Percentiles rank a stretch among this genome's conserved stretches.
Evolutionary conservation across 2,329 filamentous ascomycete species (phyloP).

Genomic region (Hirsutella rhossiliensis): DNA sequence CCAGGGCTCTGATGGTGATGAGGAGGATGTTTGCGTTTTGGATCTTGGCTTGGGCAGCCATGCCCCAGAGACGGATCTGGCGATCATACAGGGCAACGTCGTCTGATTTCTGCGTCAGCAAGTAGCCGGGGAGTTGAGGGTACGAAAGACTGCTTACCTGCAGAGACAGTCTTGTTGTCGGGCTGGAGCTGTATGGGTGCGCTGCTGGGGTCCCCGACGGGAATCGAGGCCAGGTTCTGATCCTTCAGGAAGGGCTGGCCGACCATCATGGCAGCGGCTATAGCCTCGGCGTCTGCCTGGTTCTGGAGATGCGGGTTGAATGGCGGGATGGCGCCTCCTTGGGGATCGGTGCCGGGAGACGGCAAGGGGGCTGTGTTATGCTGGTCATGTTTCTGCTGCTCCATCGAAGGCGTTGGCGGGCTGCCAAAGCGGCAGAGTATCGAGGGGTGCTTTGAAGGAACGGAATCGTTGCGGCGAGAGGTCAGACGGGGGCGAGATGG

Average conservation of each 20-base stretch:
- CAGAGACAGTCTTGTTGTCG: constrained; percentile 16
- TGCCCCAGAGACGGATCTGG: constrained; percentile 94
- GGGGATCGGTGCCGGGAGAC: background rate
- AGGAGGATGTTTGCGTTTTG: constrained; percentile 82
- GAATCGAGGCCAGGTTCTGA: constrained; percentile 12
- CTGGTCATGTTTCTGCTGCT: background rate
- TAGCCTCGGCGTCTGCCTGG: constrained; percentile 2
- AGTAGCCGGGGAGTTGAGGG: background rate
- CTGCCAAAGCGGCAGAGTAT: too few species aligned
- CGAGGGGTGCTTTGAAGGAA: too few species aligned
- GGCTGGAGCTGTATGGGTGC: constrained; percentile 5
- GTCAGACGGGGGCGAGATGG: background rate
- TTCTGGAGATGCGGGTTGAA: background rate
- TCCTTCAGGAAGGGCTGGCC: constrained; percentile 8
- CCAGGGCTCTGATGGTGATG: constrained; percentile 76
- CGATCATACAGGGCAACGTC: constrained; percentile 96
- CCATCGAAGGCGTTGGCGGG: background rate
- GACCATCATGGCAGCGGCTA: constrained; percentile 11
- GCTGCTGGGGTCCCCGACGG: constrained; percentile 13
- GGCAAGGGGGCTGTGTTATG: background rate
- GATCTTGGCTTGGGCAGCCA: constrained; percentile 87
- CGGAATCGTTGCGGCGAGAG: background rate
- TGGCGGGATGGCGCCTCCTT: background rate
- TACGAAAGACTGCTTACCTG: constrained; percentile 14
- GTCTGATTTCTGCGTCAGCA: constrained; percentile 36